These are phyloP conservation scores for Tarenaya hassleriana DNA, from an alignment of 345 rosid species.

Conservation along the genomic window DNA sequence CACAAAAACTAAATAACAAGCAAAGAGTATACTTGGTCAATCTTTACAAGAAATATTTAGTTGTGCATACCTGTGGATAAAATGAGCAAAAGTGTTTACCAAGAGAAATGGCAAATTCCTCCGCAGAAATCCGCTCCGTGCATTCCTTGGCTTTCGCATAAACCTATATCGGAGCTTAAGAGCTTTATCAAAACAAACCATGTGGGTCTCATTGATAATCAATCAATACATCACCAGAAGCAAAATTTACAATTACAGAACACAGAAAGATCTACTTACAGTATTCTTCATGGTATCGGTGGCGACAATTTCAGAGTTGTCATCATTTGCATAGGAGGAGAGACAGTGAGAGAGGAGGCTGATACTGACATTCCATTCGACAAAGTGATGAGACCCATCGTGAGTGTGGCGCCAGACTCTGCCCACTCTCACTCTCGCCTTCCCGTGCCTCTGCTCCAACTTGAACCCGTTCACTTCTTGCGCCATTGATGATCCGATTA, in stretches of 20 bases:
- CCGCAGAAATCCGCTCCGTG: conserved; percentile 57
- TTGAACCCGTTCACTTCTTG: conserved; percentile 44
- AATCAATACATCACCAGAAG: too few relatives aligned
- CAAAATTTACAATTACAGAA: neutral
- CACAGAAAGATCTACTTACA: conserved; percentile 24
- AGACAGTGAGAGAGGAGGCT: conserved; percentile 73
- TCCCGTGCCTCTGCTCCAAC: conserved; percentile 88
- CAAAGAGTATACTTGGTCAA: neutral
- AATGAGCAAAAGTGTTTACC: conserved; percentile 72
- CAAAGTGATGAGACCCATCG: conserved; percentile 49
- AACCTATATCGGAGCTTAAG: conserved; percentile 52
- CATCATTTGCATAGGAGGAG: conserved; percentile 50
- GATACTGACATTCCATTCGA: conserved; percentile 79
- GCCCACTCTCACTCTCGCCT: conserved; percentile 68
- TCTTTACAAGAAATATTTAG: neutral
- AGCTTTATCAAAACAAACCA: too few relatives aligned
- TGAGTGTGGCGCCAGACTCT: conserved; percentile 70
- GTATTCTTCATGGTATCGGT: conserved; percentile 97
- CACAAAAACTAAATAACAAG: too few relatives aligned
- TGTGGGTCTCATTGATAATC: too few relatives aligned
- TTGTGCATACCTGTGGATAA: conserved; percentile 58
- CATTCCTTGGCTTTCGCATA: conserved; percentile 88
- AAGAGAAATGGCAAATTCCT: conserved; percentile 70
- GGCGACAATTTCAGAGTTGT: conserved; percentile 85
- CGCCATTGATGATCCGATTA: too few relatives aligned